Base-by-base conservation (phyloP, 1,284 basidiomycete species). In the Ceratobasidium sp. region DNA sequence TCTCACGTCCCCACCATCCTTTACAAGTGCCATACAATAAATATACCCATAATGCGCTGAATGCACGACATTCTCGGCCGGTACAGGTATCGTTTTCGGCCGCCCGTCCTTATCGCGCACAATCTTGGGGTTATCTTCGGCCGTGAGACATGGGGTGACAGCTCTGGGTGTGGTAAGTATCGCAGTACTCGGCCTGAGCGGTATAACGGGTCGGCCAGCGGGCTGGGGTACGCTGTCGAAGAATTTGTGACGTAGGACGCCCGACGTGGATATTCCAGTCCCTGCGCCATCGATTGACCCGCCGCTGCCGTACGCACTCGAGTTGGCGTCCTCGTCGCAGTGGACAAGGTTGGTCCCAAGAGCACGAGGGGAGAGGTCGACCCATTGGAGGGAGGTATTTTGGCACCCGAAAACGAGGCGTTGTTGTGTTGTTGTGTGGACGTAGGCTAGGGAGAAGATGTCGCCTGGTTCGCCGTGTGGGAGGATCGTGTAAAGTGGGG, bases 11-110 rank as follows among this genome's bases (percentile, higher is more conserved):
- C 83, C 83, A 27, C 85, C 84, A 49, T 79, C 80, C 37, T 31
- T 27, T 13, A 91, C 80, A 43, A 91, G 83, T 0, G 88, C 84
- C 85, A 98, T 90, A 77, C 92, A 94, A 80, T 98, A 98, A 16
- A 98, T 88, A 80, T 98, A 98, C 11, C 96, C 96, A 81, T 90
- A 95, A 81, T 98, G 96, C 0, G 96, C 96, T 1, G 93, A 92
- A 77, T 93, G 90, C 41, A 95, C 85, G 22, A 94, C 90, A 77
- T 92, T 92, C 68, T 84, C 84, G 13, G 87, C 84, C 4, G 89
- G 87, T 31, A 96, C 88, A 74, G 87, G 84, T 22, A 92, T 56
- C 22, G 74, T 34, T 29, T 59, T 62, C 41, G 77, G 72, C 56
- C 51, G 48, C 14, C 39, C 63, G n/a, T 71, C 16, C 48, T 19